Conservation (phyloP, 2,329 filamentous ascomycete species). For the Pseudocercospora ulei region DNA sequence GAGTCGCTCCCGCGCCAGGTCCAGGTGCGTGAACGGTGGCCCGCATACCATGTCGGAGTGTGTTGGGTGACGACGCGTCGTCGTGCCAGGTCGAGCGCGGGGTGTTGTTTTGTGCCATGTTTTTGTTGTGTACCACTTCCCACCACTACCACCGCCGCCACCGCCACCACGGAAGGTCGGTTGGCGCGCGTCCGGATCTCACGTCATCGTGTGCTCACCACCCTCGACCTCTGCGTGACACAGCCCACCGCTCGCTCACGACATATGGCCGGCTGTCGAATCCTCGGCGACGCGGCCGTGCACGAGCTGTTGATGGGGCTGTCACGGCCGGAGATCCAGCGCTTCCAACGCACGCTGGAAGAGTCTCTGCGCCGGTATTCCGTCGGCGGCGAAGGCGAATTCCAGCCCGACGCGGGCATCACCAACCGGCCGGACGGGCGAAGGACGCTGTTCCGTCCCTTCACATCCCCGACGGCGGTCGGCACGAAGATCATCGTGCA, state of each 20-base stretch:
- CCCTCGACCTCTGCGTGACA: too few relatives aligned
- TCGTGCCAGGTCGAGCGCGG: too few relatives aligned
- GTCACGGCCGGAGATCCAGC: slow-evolving; percentile 7
- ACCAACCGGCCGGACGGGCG: slow-evolving; percentile 14
- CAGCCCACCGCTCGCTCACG: not conserved
- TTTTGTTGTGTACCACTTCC: too few relatives aligned
- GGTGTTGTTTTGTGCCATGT: too few relatives aligned
- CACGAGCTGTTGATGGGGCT: slow-evolving; percentile 11
- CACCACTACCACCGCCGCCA: too few relatives aligned
- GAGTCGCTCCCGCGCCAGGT: too few relatives aligned
- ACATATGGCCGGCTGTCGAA: slow-evolving; percentile 8
- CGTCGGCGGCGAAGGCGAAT: slow-evolving; percentile 6
- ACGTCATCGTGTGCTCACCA: too few relatives aligned
- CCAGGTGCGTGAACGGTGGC: too few relatives aligned
- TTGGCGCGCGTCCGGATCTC: too few relatives aligned
- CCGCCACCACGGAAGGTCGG: too few relatives aligned
- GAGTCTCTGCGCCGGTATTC: slow-evolving; percentile 12
- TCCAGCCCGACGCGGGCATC: slow-evolving; percentile 13
- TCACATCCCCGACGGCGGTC: slow-evolving; percentile 12
- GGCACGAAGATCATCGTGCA: slow-evolving; percentile 20
- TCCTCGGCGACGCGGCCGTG: slow-evolving; percentile 15
- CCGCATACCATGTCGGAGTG: too few relatives aligned
- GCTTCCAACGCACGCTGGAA: slow-evolving; percentile 12
- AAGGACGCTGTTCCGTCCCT: slow-evolving; percentile 15
- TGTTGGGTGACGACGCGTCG: too few relatives aligned